Evolutionary conservation across 441 rosid genomes (phyloP).

Genomic region (Populus hybrid): DNA sequence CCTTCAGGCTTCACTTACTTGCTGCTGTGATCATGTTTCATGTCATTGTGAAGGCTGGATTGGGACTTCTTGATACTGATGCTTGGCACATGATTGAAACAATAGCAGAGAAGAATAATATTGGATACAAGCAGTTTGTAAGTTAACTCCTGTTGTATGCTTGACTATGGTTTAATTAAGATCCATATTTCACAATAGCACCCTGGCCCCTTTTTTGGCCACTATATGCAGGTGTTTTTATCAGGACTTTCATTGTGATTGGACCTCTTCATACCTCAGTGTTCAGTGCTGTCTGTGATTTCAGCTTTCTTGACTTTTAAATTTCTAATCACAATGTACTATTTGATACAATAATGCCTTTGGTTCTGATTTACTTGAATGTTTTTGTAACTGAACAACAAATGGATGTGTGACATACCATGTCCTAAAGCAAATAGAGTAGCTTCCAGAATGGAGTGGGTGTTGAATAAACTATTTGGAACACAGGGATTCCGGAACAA

Average conservation of each 20-base stretch:
- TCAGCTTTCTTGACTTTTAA: neutral
- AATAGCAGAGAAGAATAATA: slow-evolving; percentile 85
- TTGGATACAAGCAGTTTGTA: slow-evolving; percentile 39
- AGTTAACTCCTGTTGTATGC: neutral
- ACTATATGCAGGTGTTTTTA: neutral
- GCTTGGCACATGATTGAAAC: slow-evolving; percentile 95
- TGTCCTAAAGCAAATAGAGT: neutral
- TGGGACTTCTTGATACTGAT: slow-evolving; percentile 93
- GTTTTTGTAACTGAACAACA: neutral
- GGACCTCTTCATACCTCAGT: neutral
- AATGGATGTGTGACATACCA: neutral
- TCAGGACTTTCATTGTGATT: neutral
- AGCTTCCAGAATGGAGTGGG: neutral
- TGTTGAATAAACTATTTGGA: neutral
- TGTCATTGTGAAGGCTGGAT: slow-evolving; percentile 67
- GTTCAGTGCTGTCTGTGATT: too few relatives aligned
- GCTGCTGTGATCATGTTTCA: slow-evolving; percentile 9
- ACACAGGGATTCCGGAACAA: neutral
- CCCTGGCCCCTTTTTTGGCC: neutral
- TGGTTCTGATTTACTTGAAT: neutral
- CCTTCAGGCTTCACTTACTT: too few relatives aligned
- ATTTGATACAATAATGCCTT: neutral
- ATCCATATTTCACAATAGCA: neutral
- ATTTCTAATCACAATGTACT: neutral
- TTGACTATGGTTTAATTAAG: neutral